Conservation (phyloP, 1,284 basidiomycete species). For the Tilletia caries region DNA sequence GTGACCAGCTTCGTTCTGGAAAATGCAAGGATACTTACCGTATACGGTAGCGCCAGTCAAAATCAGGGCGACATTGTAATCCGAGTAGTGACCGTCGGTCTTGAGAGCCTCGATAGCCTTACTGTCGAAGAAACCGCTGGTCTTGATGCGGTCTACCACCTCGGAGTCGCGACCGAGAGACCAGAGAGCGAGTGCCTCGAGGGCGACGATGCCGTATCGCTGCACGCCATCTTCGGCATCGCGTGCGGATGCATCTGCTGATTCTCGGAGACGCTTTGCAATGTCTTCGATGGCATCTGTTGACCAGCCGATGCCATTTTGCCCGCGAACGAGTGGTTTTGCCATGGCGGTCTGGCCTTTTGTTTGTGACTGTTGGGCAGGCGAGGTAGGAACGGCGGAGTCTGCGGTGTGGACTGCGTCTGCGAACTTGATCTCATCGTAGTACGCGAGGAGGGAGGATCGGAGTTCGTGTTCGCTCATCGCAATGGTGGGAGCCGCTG, state of each 20-base stretch:
- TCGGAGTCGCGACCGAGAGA: slow-evolving; percentile 44
- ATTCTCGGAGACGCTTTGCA: slow-evolving; percentile 32
- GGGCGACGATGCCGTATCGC: slow-evolving; percentile 16
- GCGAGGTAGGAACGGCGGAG: slow-evolving; percentile 24
- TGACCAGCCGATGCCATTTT: slow-evolving; percentile 35
- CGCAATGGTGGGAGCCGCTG: slow-evolving; percentile 30
- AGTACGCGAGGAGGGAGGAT: slow-evolving; percentile 25
- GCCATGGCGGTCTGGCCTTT: slow-evolving; percentile 30
- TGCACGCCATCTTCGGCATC: not conserved
- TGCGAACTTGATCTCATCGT: slow-evolving; percentile 29
- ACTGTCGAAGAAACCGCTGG: slow-evolving; percentile 35
- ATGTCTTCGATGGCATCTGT: slow-evolving; percentile 25
- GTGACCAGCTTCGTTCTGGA: not conserved
- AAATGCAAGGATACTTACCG: slow-evolving; percentile 22
- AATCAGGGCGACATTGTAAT: slow-evolving; percentile 29
- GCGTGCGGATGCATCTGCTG: slow-evolving; percentile 12
- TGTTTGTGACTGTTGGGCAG: slow-evolving; percentile 16
- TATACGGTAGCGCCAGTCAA: slow-evolving; percentile 44
- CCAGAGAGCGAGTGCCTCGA: slow-evolving; percentile 43
- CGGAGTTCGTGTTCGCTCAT: slow-evolving; percentile 37
- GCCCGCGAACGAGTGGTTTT: slow-evolving; percentile 27
- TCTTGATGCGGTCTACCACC: slow-evolving; percentile 39
- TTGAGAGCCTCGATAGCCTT: slow-evolving; percentile 26
- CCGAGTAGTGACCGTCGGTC: slow-evolving; percentile 26
- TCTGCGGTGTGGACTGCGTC: slow-evolving; percentile 38